These are phyloP conservation scores for Eimeria tenella DNA, from an alignment of 169 alveolate genomes.

Conservation along the genomic window DNA sequence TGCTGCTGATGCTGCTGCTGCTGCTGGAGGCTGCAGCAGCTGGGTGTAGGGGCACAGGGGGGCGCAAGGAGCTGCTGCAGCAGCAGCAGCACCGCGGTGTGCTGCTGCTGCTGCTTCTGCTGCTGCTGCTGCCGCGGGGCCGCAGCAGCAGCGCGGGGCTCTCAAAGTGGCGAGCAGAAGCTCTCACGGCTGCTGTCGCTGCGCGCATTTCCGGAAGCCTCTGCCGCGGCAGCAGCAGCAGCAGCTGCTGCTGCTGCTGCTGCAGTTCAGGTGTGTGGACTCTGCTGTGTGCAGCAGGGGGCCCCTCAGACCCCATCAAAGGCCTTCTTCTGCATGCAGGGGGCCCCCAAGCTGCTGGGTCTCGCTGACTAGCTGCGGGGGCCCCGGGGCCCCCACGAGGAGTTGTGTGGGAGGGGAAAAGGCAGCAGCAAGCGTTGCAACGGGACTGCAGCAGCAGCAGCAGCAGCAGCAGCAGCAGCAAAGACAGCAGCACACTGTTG, in stretches of 20 bases:
- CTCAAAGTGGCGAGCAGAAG: not conserved
- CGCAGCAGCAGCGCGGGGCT: not conserved
- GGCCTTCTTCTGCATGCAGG: not conserved
- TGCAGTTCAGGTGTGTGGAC: not conserved
- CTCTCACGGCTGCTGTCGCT: not conserved
- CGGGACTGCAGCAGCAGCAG: not conserved
- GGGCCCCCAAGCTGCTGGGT: not conserved
- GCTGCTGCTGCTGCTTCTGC: not conserved
- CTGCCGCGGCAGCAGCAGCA: not conserved
- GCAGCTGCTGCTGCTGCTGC: not conserved
- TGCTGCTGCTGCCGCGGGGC: not conserved
- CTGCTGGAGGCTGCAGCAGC: not conserved
- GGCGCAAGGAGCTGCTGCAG: no score
- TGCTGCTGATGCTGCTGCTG: not conserved
- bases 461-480: not conserved
- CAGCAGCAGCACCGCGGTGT: no score
- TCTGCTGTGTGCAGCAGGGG: not conserved
- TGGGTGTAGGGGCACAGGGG: no score
- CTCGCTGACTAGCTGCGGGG: not conserved
- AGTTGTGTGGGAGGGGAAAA: not conserved
- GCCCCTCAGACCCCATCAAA: not conserved
- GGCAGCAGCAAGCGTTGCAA: not conserved
- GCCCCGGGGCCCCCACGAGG: not conserved
- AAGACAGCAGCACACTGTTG: not conserved
- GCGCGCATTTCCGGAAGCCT: not conserved